These are phyloP conservation scores for Colletotrichum gigasporum DNA, from an alignment of 2,329 filamentous ascomycete species.

Conservation along the genomic window DNA sequence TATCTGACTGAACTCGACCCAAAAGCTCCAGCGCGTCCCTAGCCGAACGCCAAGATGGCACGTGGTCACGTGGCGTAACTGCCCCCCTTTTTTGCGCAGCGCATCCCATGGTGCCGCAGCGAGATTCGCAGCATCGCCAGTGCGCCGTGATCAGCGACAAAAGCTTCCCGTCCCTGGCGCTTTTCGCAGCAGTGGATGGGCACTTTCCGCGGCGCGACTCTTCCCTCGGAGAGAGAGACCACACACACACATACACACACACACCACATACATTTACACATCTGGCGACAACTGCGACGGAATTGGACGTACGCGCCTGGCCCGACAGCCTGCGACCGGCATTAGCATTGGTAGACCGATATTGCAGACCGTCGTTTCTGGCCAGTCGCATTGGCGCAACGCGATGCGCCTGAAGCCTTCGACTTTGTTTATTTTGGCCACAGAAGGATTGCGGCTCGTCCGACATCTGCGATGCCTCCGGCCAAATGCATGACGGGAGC, in stretches of 20 bases:
- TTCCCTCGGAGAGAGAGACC: too few species aligned
- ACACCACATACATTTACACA: conserved; percentile 6
- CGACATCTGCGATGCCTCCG: neutral
- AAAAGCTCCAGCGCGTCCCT: neutral
- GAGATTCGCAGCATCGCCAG: too few species aligned
- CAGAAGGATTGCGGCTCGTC: conserved; percentile 11
- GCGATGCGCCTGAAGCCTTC: conserved; percentile 27
- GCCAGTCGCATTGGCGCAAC: conserved; percentile 30
- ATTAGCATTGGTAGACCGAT: neutral
- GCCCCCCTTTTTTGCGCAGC: too few species aligned
- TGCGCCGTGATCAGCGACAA: too few species aligned
- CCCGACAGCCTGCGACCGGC: conserved; percentile 13
- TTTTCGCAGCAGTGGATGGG: too few species aligned
- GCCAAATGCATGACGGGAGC: conserved; percentile 7
- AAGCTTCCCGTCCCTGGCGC: too few species aligned
- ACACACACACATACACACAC: too few species aligned
- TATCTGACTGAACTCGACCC: neutral
- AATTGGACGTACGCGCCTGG: conserved; percentile 27
- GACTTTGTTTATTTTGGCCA: conserved; percentile 28
- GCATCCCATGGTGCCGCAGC: too few species aligned
- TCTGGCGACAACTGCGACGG: conserved; percentile 17
- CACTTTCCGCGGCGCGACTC: too few species aligned
- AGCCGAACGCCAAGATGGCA: neutral
- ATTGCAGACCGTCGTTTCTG: conserved; percentile 13
- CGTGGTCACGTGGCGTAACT: conserved; percentile 6